Percentiles rank a stretch among this genome's conserved stretches.
Conservation (phyloP, 108 stramenopile genomes). For the Hondaea fermentalgiana region DNA sequence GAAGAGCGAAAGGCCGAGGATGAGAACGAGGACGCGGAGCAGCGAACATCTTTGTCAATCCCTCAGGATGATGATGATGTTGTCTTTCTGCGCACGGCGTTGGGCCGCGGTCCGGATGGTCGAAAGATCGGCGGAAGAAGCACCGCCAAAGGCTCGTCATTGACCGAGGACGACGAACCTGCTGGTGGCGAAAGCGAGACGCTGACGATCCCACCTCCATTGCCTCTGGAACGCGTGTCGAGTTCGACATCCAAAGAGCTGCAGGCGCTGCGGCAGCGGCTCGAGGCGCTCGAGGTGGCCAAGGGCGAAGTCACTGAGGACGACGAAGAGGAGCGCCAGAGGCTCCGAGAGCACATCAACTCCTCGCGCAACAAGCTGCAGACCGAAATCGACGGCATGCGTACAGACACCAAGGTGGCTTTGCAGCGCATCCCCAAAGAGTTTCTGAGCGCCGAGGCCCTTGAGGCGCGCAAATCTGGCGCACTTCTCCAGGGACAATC, state of each 20-base stretch:
- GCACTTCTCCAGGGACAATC: too few relatives aligned
- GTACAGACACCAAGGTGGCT: background rate
- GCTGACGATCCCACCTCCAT: background rate
- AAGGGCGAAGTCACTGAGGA: background rate
- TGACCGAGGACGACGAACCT: background rate
- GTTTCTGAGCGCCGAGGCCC: background rate
- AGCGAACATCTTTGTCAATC: background rate
- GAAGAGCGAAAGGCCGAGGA: background rate
- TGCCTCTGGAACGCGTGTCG: background rate
- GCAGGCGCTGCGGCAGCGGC: background rate
- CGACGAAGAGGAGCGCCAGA: constrained; percentile 12
- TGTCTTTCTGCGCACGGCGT: background rate
- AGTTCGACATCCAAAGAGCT: background rate
- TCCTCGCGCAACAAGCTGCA: background rate
- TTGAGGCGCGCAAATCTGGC: background rate
- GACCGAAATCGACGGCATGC: background rate
- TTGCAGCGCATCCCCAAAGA: background rate
- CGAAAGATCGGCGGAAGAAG: background rate
- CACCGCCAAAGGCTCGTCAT: background rate
- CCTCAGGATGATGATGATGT: background rate
- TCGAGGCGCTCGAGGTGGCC: constrained; percentile 18
- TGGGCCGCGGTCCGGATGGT: background rate
- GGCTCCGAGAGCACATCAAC: background rate
- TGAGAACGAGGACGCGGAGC: background rate
- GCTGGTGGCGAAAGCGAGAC: background rate